A percentile compares a stretch with the other conserved stretches of the same genome.
phyloP scores from a whole-genome alignment of 768 basidiomycete genomes.

The Melanogaster broomeanus region DNA sequence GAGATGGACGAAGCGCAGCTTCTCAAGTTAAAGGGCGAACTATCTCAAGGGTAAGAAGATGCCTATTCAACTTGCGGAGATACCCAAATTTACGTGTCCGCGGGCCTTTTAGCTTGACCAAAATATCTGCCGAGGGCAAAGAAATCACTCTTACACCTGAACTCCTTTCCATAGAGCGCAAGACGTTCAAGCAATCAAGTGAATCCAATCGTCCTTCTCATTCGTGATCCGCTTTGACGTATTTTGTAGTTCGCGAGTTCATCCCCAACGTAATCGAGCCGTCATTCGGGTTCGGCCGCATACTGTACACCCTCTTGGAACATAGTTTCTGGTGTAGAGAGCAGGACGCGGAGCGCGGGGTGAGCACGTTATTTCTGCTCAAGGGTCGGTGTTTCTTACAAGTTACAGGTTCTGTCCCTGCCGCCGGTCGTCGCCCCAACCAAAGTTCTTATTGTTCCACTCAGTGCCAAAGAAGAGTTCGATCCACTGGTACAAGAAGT shows the following conservation, averaged over 20 bases:
- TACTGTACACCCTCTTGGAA: constrained; percentile 91
- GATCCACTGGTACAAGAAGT: constrained; percentile 83
- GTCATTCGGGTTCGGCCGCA: constrained; percentile 96
- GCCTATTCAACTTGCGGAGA: constrained; percentile 6
- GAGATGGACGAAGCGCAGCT: constrained; percentile 69
- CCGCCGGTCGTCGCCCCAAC: constrained; percentile 91
- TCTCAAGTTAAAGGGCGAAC: constrained; percentile 63
- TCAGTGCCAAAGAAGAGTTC: constrained; percentile 85
- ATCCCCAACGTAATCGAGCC: constrained; percentile 99
- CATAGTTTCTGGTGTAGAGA: constrained; percentile 96
- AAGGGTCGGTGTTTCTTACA: background rate
- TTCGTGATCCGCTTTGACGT: constrained; percentile 21
- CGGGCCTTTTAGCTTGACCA: constrained; percentile 44
- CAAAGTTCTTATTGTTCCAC: constrained; percentile 94
- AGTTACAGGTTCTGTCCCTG: constrained; percentile 78
- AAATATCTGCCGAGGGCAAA: constrained; percentile 61
- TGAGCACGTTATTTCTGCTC: constrained; percentile 40
- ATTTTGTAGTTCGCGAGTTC: constrained; percentile 79
- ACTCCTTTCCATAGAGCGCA: constrained; percentile 74
- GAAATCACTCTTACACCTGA: constrained; percentile 73
- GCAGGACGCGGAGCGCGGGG: constrained; percentile 86
- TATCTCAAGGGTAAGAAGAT: constrained; percentile 67
- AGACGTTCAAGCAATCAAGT: constrained; percentile 88
- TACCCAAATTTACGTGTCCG: background rate
- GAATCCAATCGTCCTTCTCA: constrained; percentile 26